Base-by-base conservation (phyloP, 2,329 filamentous ascomycete genomes). In the Paraphoma chrysanthemicola region DNA sequence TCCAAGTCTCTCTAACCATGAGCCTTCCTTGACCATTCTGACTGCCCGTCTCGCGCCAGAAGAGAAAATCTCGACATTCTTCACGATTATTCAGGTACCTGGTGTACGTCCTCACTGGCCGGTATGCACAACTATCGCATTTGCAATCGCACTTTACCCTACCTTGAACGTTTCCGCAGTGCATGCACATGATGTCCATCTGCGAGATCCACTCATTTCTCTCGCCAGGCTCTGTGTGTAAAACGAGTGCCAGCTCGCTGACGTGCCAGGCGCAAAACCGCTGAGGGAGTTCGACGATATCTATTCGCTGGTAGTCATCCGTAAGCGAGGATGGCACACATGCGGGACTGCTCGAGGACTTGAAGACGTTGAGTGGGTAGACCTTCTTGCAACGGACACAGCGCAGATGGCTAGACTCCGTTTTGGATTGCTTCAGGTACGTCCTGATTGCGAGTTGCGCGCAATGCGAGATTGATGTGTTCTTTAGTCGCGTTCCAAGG, bases 211-310 rank as follows among this genome's bases (percentile, higher is more conserved):
- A 78, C 45, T 66, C 62, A 23, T 73, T 73, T n/a, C 53, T 63
- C 2, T 65, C 66, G 3, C 56, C 51, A n/a, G 53, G 11, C 8
- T 45, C 59, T 0, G 70, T 71, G 14, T 52, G 60, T 11, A 73
- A 47, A 7, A 67, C 48, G 39, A 60, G 60, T n/a, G 60, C 53
- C 5, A 77, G 51, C 4, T 69, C 65, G 6, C 69, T 63, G 6
- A 76, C 68, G 45, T 77, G 73, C 71, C 73, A 76, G 8, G 67
- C 55, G 54, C 76, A 78, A 31, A 76, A 56, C 29, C 66, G 54
- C 5, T 59, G 54, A 1, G 75, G 75, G 2, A 76, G 54, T 41
- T 72, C 62, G 29, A 76, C 51, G 2, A 72, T 55, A 42, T 73
- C 66, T 6, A 48, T 39, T 2, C 54, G 53, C 7, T 60, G 48